A percentile compares a stretch with the other conserved stretches of the same genome.
These are phyloP conservation scores for Paramecium bursaria DNA, from an alignment of 73 alveolate species.

Conservation along the genomic window DNA sequence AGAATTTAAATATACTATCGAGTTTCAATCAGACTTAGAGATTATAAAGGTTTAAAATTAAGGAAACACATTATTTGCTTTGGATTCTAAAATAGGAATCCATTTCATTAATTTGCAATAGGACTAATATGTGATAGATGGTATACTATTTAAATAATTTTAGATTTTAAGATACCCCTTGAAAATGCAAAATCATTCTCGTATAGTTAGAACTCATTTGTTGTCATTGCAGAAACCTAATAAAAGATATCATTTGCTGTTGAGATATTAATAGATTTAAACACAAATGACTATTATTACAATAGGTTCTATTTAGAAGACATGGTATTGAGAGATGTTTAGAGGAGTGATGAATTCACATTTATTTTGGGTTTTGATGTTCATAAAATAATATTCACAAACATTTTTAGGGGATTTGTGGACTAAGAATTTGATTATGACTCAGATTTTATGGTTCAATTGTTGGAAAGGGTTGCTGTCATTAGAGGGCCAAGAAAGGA, in stretches of 20 bases:
- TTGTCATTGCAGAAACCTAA: constrained; percentile 9
- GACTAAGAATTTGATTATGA: constrained; percentile 35
- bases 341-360: constrained; percentile 7
- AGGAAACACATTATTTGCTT: constrained; percentile 2
- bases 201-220: constrained; percentile 11
- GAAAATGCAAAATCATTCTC: constrained; percentile 33
- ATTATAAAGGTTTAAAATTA: constrained; percentile 25
- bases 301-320: constrained; percentile 51
- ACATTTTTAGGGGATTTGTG: constrained; percentile 37
- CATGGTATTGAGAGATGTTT: constrained; percentile 34
- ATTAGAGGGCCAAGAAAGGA: not conserved
- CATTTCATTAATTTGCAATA: not conserved
- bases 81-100: constrained; percentile 37
- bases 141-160: not conserved
- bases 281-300: constrained; percentile 2
- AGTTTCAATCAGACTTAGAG: too few relatives aligned
- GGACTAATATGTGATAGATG: not conserved
- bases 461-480: not conserved
- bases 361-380: constrained; percentile 47
- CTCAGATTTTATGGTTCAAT: constrained; percentile 47
- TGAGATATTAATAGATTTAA: constrained; percentile 19
- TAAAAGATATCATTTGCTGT: constrained; percentile 20
- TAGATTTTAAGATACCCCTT: constrained; percentile 25
- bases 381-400: constrained; percentile 37
- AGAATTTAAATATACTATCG: too few relatives aligned